Conservation (phyloP, 2,329 filamentous ascomycete genomes). For the Samsoniella hepiali region DNA sequence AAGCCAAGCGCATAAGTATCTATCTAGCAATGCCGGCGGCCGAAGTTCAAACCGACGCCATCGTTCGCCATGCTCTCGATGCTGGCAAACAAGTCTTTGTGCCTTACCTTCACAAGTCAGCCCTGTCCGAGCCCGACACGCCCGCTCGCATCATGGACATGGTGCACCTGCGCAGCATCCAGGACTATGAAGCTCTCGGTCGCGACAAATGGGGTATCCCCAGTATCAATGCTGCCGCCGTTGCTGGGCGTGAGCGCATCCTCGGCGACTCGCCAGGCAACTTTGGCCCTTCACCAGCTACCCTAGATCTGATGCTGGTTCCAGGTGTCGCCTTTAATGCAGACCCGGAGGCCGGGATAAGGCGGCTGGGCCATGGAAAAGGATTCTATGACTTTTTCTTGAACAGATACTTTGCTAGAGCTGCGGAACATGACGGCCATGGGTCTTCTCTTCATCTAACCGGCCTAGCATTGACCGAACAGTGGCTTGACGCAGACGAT, state of each 20-base stretch:
- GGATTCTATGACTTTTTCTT: constrained; percentile 97
- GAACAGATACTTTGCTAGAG: constrained; percentile 61
- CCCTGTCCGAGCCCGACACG: constrained; percentile 44
- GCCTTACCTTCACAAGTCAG: constrained; percentile 74
- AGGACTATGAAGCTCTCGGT: constrained; percentile 74
- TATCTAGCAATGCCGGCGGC: constrained; percentile 90
- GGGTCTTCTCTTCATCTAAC: constrained; percentile 52
- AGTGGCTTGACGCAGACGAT: constrained; percentile 62
- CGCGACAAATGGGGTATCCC: constrained; percentile 93
- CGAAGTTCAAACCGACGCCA: constrained; percentile 79
- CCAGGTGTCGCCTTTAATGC: constrained; percentile 90
- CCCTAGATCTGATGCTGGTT: constrained; percentile 82
- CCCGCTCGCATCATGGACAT: constrained; percentile 85
- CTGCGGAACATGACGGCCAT: constrained; percentile 33
- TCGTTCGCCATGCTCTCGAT: constrained; percentile 76
- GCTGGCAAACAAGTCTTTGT: constrained; percentile 84
- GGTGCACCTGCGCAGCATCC: constrained; percentile 69
- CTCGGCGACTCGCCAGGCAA: constrained; percentile 57
- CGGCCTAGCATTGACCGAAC: constrained; percentile 81
- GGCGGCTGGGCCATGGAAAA: constrained; percentile 86
- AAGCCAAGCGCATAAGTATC: constrained; percentile 73
- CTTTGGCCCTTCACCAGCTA: constrained; percentile 37
- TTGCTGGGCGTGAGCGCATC: constrained; percentile 66
- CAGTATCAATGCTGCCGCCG: constrained; percentile 66
- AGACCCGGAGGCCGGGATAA: constrained; percentile 53